Evolutionary conservation across 139 green algal species (phyloP).

Genomic region (Tetradesmus obliquus): DNA sequence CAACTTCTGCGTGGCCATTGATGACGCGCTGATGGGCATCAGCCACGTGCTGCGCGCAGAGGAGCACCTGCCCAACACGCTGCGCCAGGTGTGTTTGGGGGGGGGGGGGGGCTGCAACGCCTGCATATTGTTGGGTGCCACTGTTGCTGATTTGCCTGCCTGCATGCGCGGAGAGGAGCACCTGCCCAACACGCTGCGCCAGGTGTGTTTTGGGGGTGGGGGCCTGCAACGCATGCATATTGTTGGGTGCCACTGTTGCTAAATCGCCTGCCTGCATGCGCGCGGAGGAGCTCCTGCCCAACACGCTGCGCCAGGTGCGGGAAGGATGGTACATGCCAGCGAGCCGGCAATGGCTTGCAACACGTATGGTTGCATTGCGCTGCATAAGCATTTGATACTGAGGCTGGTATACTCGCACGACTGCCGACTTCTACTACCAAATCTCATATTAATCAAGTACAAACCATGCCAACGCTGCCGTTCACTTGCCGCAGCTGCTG

Average conservation of each 20-base stretch:
- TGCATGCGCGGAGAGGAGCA: slow-evolving; percentile 96
- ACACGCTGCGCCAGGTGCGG: slow-evolving; percentile 97
- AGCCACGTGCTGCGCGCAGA: slow-evolving; percentile 97
- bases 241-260: not conserved
- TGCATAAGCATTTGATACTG: not conserved
- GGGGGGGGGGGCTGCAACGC: slow-evolving; percentile 76
- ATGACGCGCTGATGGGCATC: slow-evolving; percentile 98
- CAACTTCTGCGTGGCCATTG: slow-evolving; percentile 99
- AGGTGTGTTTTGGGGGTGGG: too few relatives aligned
- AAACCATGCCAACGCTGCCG: too few relatives aligned
- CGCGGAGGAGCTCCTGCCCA: slow-evolving; percentile 99
- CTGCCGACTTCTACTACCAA: too few relatives aligned
- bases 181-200: slow-evolving; percentile 97
- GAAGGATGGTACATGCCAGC: slow-evolving; percentile 51
- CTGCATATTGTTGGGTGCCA: not conserved
- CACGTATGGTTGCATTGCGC: too few relatives aligned
- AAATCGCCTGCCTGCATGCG: slow-evolving; percentile 55
- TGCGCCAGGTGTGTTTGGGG: slow-evolving; percentile 92
- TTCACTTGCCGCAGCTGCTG: slow-evolving; percentile 67
- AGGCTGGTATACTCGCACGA: not conserved
- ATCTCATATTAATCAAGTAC: too few relatives aligned
- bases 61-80: slow-evolving; percentile 99
- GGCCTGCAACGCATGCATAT: not conserved
- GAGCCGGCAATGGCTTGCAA: too few relatives aligned
- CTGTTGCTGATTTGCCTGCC: not conserved